These are phyloP conservation scores for Trichophyton benhamiae DNA, from an alignment of 2,329 filamentous ascomycete genomes.

Conservation along the genomic window DNA sequence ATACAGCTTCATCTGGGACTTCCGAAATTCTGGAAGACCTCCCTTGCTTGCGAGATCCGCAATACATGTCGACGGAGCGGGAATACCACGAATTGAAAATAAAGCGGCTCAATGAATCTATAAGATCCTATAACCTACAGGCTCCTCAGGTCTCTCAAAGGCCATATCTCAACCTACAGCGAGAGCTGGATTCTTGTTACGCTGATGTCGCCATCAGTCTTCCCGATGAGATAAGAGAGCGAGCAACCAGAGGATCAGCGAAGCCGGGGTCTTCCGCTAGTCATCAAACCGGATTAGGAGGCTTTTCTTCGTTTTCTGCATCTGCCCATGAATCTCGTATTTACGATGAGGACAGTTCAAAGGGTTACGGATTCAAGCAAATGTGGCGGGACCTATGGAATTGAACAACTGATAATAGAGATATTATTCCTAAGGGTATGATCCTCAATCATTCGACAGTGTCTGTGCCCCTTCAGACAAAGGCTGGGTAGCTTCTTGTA, in stretches of 20 bases:
- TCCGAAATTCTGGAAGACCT: conserved; percentile 28
- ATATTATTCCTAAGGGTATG: not conserved
- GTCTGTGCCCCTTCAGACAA: no score
- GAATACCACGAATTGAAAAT: conserved; percentile 68
- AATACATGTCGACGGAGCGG: conserved; percentile 61
- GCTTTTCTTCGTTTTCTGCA: conserved; percentile 52
- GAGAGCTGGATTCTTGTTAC: conserved; percentile 70
- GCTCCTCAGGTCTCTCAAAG: conserved; percentile 86
- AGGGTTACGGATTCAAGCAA: conserved; percentile 70
- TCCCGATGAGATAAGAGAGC: conserved; percentile 57
- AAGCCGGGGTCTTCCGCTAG: not conserved
- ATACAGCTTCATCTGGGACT: conserved; percentile 5
- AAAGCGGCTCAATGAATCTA: conserved; percentile 62
- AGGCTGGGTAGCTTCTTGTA: no score
- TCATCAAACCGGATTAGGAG: conserved; percentile 26
- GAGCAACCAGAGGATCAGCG: conserved; percentile 41
- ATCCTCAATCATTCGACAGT: not conserved
- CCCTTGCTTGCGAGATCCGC: conserved; percentile 61
- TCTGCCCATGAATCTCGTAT: conserved; percentile 42
- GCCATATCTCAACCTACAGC: conserved; percentile 72
- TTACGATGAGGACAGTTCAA: conserved; percentile 59
- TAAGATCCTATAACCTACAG: conserved; percentile 87
- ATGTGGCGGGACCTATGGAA: conserved; percentile 75
- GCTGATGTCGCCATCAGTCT: conserved; percentile 73
- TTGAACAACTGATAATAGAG: not conserved